Conservation (phyloP, 139 green algal species). For the Coelastrella sp. region DNA sequence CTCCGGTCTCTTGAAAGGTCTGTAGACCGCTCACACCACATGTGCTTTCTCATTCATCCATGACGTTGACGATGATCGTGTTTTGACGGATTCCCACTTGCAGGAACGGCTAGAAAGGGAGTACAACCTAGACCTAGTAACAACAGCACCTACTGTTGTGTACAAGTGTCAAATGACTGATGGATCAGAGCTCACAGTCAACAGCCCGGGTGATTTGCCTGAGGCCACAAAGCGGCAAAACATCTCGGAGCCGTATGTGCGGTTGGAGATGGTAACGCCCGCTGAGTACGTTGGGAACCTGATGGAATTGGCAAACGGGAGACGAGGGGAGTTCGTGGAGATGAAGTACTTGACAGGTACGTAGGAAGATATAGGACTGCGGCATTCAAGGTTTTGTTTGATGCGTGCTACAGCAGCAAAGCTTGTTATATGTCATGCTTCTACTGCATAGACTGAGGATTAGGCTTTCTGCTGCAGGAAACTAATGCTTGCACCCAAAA, state of each 20-base stretch:
- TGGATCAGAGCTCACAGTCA: conserved; percentile 68
- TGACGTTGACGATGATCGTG: too few species aligned
- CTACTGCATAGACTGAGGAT: too few species aligned
- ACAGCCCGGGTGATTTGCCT: conserved; percentile 91
- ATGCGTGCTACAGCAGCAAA: too few species aligned
- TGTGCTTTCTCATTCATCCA: not conserved
- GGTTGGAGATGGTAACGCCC: conserved; percentile 71
- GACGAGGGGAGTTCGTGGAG: conserved; percentile 90
- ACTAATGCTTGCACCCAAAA: too few species aligned
- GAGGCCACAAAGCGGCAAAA: conserved; percentile 67
- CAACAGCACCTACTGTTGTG: conserved; percentile 96
- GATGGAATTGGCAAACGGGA: conserved; percentile 90
- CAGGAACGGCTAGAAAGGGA: conserved; percentile 98
- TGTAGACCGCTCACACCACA: too few species aligned
- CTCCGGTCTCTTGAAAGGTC: too few species aligned
- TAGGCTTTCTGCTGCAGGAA: not conserved
- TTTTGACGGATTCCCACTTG: not conserved
- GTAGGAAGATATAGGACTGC: too few species aligned
- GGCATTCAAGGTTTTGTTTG: too few species aligned
- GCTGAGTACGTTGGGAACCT: conserved; percentile 93
- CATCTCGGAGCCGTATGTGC: conserved; percentile 95
- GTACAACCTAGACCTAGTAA: conserved; percentile 97
- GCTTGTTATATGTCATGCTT: too few species aligned
- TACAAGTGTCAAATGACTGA: conserved; percentile 79
- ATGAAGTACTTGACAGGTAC: conserved; percentile 96